Base-by-base conservation (phyloP, 1,284 basidiomycete species). In the Leccinum subrobustum region DNA sequence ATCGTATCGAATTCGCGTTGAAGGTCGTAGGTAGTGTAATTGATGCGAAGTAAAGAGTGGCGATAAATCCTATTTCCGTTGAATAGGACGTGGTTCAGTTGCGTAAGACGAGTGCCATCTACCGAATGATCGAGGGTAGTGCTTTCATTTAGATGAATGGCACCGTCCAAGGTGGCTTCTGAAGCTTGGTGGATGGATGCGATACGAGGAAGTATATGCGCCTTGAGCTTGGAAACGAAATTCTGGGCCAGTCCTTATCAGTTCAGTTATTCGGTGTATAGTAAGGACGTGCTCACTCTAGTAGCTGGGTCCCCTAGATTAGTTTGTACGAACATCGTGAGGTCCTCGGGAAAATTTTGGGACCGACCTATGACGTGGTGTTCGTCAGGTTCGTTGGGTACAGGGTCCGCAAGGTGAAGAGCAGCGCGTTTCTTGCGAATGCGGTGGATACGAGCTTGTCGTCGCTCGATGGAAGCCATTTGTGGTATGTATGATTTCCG, bases 351-450 rank as follows among this genome's bases (percentile, higher is more conserved):
- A 25, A 60, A 57, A 50, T 63, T 66, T 39, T 62, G 59, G 14
- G 58, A 61, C 9, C 52, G 56, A 2, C 62, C 65, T 2, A 72
- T 67, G 44, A 57, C 52, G 35, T 69, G 59, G 37, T 66, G 67
- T 14, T 56, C 50, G 2, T 65, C 52, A 2, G 47, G 37, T 14
- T 16, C 7, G 16, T 54, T 31, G 1, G 47, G 42, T 20, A 39
- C 25, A 6, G 23, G 35, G 18, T 57, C 56, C 1, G 44, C 4
- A 1, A 27, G 4, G 35, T 37, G 35, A 37, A 37, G 35, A 37
- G 35, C 35, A 37, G 35, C 35, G 35, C 35, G 35, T 37, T 37
- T 37, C 35, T 6, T 37, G 35, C 35, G 35, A 37, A 37, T 37
- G 35, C 35, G 35, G 35, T 37, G 14, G 35, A 37, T 37, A 37